Conservation (phyloP, 306 rosid species). For the Neltuma alba region DNA sequence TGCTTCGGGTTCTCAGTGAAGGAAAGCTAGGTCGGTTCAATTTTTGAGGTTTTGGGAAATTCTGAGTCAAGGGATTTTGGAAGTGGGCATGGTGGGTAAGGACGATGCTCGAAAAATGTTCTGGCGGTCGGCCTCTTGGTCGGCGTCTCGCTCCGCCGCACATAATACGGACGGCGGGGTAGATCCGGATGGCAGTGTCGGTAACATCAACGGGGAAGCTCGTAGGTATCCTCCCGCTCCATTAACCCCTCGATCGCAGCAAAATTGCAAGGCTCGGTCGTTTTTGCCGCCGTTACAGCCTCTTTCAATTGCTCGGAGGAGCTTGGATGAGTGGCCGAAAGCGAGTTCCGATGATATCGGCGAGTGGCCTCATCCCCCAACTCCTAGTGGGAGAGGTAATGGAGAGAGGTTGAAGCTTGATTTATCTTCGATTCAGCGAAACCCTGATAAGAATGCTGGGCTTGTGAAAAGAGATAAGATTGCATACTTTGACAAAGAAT, state of each 20-base stretch:
- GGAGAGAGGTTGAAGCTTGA: slow-evolving; percentile 98
- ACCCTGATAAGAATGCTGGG: slow-evolving; percentile 78
- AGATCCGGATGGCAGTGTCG: slow-evolving; percentile 57
- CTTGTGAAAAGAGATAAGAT: slow-evolving; percentile 97
- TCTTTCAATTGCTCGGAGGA: slow-evolving; percentile 86
- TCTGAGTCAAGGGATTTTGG: slow-evolving; percentile 11
- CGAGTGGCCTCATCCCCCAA: slow-evolving; percentile 96
- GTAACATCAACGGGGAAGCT: slow-evolving; percentile 44
- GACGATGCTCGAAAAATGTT: slow-evolving; percentile 71
- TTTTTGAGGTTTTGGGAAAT: slow-evolving; percentile 14
- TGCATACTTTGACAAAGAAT: slow-evolving; percentile 95
- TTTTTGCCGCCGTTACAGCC: slow-evolving; percentile 93
- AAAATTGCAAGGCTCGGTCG: slow-evolving; percentile 80
- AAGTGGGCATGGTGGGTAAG: slow-evolving; percentile 69
- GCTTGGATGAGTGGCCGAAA: slow-evolving; percentile 98
- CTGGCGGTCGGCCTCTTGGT: slow-evolving; percentile 81
- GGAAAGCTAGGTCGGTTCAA: slow-evolving; percentile 20
- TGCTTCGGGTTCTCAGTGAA: slow-evolving; percentile 8
- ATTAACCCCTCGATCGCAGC: slow-evolving; percentile 92
- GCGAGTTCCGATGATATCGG: slow-evolving; percentile 96
- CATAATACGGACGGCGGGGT: slow-evolving; percentile 36
- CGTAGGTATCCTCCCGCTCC: slow-evolving; percentile 82
- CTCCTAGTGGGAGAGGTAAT: slow-evolving; percentile 79
- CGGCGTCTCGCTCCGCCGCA: slow-evolving; percentile 54
- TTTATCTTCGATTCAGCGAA: slow-evolving; percentile 84